phyloP scores from a whole-genome alignment of 2,329 filamentous ascomycete species.

The Colletotrichum musae region DNA sequence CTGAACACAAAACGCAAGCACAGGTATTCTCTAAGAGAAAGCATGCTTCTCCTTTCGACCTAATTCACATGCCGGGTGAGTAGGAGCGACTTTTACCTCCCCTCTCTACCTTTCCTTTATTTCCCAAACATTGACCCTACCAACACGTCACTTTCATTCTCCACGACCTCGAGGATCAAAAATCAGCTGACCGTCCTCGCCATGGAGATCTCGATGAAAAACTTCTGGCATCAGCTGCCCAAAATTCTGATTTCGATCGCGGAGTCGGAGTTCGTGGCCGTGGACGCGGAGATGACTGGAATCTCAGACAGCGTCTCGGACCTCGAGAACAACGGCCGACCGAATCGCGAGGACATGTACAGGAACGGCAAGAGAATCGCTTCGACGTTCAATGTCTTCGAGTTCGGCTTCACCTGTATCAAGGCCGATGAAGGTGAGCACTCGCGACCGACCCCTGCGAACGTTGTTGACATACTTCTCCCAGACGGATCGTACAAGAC shows the following conservation, averaged over 20 bases:
- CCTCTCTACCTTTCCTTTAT: neutral
- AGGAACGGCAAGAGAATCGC: conserved; percentile 47
- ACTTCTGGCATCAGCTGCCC: conserved; percentile 46
- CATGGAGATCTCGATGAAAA: conserved; percentile 43
- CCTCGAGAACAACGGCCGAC: neutral
- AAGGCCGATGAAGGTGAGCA: conserved; percentile 21
- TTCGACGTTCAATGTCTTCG: conserved; percentile 50
- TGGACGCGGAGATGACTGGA: conserved; percentile 55
- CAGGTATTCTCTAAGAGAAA: too few species aligned
- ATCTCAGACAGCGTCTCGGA: conserved; percentile 26
- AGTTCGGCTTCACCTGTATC: conserved; percentile 55
- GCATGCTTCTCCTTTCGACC: too few species aligned
- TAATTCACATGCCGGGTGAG: too few species aligned
- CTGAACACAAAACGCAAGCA: too few species aligned
- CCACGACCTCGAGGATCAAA: neutral
- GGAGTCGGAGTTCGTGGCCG: conserved; percentile 49
- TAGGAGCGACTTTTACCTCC: too few species aligned
- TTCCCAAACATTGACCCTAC: neutral
- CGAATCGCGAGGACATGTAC: conserved; percentile 45
- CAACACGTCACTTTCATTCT: neutral
- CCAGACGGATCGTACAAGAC: conserved; percentile 42
- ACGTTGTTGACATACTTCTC: conserved; percentile 16
- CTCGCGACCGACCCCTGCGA: neutral
- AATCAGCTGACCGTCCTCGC: neutral
- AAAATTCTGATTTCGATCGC: conserved; percentile 48